Evolutionary conservation across 23 red algal species (phyloP), one percentile per base, ranked within the genome.

Genomic region (Gracilariopsis chorda): DNA sequence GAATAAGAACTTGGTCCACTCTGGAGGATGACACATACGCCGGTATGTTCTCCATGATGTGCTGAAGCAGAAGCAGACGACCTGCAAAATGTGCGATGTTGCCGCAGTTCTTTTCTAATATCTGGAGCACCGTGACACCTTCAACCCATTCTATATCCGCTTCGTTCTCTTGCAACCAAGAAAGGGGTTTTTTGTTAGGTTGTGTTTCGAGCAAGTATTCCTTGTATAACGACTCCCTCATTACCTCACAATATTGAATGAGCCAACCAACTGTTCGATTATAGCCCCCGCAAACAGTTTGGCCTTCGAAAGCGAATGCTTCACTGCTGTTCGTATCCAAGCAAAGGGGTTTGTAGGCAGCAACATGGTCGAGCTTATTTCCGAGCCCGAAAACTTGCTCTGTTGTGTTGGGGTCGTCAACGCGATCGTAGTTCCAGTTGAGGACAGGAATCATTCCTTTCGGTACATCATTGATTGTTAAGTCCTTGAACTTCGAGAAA

Each of bases 31-130:
- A 56, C 24, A 67, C 65, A 41, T 96, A 96, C 4, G 73, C 73
- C 1, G 68, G 44, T 19, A 79, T 74, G 74, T 96, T 92, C 27
- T 86, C 75, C 25, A 93, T 6, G 53, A 93, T 88, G 45, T 96
- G 94, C 28, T 96, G 84, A 20, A 96, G 73, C 82, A 93, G 86
- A 35, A 92, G 57, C 5, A 72, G 48, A 23, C 94, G 88, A 1
- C 94, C 94, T 12, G 83, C 68, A 58, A 88, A 96, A 67, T 96
- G 94, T 48, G 94, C 94, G 73, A 96, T 96, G 49, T 96, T 96
- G 16, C 89, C 87, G 62, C 94, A 96, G 75, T 90, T 92, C 32
- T 86, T 93, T 35, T 92, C 87, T 43, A 96, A 33, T 43, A 92
- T 48, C 59, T 96, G 94, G 44, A 96, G 29, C 10, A 92, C 65